Evolutionary conservation across 257 asterid genomes (phyloP).

Genomic region (Penstemon davidsonii): DNA sequence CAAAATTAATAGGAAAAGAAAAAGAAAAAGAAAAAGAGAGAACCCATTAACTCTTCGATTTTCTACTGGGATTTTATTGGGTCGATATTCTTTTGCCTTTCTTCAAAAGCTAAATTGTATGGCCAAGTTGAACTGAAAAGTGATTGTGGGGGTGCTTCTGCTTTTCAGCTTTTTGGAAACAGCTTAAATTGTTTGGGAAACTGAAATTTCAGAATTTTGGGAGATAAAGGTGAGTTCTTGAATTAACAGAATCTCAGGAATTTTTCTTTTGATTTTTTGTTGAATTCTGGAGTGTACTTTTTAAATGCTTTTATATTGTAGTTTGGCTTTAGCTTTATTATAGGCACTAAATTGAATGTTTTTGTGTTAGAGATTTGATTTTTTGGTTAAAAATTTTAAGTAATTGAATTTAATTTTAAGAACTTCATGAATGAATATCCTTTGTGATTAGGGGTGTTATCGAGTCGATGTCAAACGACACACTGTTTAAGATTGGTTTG

Average conservation of each 20-base stretch:
- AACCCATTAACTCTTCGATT: constrained; percentile 27
- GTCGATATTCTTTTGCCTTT: constrained; percentile 35
- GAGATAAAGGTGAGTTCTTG: constrained; percentile 33
- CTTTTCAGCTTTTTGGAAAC: constrained; percentile 21
- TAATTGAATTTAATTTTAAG: constrained; percentile 27
- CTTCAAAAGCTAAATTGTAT: constrained; percentile 34
- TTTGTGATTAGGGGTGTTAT: neutral
- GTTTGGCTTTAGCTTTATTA: neutral
- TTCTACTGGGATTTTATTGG: constrained; percentile 29
- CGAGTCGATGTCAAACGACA: too few species aligned
- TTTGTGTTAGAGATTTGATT: constrained; percentile 23
- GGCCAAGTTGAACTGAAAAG: constrained; percentile 38
- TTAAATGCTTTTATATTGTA: constrained; percentile 5
- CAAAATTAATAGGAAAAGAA: neutral
- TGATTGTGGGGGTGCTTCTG: constrained; percentile 31
- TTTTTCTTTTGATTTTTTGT: constrained; percentile 2
- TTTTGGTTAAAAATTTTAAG: constrained; percentile 18
- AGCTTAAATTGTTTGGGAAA: constrained; percentile 33
- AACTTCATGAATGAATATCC: constrained; percentile 24
- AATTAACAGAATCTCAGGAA: neutral
- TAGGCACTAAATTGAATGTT: neutral
- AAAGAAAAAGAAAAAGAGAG: too few species aligned
- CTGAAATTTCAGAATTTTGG: constrained; percentile 21
- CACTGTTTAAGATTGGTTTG: too few species aligned
- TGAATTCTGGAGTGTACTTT: constrained; percentile 16